A percentile compares a stretch with the other conserved stretches of the same genome.
Conservation (phyloP, 768 basidiomycete species). For the Collybiopsis confluens region DNA sequence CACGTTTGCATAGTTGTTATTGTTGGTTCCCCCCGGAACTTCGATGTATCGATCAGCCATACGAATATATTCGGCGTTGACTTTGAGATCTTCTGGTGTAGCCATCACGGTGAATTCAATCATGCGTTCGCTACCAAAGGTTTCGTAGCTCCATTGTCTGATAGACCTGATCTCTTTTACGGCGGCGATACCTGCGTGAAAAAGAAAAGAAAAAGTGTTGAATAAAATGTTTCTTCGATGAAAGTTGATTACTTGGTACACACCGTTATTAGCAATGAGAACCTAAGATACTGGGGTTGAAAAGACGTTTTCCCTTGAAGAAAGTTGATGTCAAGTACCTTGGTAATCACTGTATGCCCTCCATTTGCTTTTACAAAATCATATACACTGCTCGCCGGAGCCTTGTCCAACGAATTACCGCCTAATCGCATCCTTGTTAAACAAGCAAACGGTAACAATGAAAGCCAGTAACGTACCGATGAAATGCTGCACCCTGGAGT, state of each 20-base stretch:
- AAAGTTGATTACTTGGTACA: too few relatives aligned
- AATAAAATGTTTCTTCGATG: not conserved
- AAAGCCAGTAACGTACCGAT: slow-evolving; percentile 35
- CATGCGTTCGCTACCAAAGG: slow-evolving; percentile 92
- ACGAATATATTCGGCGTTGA: slow-evolving; percentile 99
- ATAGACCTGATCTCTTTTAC: slow-evolving; percentile 99
- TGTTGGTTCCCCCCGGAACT: slow-evolving; percentile 96
- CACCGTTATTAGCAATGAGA: slow-evolving; percentile 97
- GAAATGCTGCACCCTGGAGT: slow-evolving; percentile 51
- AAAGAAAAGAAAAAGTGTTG: slow-evolving; percentile 9
- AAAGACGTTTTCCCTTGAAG: too few relatives aligned
- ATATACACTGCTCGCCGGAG: slow-evolving; percentile 69
- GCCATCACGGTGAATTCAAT: slow-evolving; percentile 99
- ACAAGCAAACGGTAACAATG: slow-evolving; percentile 9
- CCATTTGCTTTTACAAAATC: slow-evolving; percentile 91
- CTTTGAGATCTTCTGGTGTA: slow-evolving; percentile 96
- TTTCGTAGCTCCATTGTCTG: slow-evolving; percentile 99
- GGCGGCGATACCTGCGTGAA: slow-evolving; percentile 82
- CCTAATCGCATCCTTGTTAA: slow-evolving; percentile 43
- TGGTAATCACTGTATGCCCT: slow-evolving; percentile 98
- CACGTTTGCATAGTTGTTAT: slow-evolving; percentile 99
- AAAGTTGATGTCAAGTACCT: slow-evolving; percentile 47
- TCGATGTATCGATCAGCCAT: slow-evolving; percentile 99
- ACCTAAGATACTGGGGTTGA: too few relatives aligned
- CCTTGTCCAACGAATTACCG: slow-evolving; percentile 87